Base-by-base conservation (phyloP, 306 rosid species). In the Fragaria iinumae region DNA sequence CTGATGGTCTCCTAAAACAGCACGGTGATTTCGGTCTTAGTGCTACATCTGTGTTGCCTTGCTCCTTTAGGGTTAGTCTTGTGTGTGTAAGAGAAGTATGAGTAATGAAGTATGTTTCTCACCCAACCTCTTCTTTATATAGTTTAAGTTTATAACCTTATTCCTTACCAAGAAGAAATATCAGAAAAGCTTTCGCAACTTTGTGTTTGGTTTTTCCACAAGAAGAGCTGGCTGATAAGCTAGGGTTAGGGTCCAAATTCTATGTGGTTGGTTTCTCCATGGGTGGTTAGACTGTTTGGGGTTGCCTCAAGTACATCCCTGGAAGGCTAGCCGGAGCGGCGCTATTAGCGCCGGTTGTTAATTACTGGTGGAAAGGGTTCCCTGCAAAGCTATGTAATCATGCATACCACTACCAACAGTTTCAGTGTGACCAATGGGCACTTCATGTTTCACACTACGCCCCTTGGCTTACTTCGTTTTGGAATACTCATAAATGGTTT, bases 401-500 rank as follows among this genome's bases (percentile, higher is more conserved):
- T 82, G 93, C 84, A 44, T 92, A 52, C 86, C 2, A 45, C 50
- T 12, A 65, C 50, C 81, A 53, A 68, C 66, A 74, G 44, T 75
- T 57, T 43, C 73, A 18, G 43, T 87, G 16, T 69, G 98, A 95
- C 80, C 97, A 83, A 67, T 95, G 95, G 97, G 79, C 89, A 8
- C 13, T 86, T 63, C 87, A 96, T 67, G 92, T 95, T 27, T 82
- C 89, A 32, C 97, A 92, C 88, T 82, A 92, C 75, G n/a, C 66
- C 3, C 97, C 98, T 2, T 90, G 96, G 97, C 93, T 95, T 68
- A 90, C 96, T 34, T 86, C 90, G 76, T 95, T 96, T 94, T 92
- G 98, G 98, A 88, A 90, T 79, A 90, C 97, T 57, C 96, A 95
- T 75, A 87, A 66, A 79, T 92, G 92, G 96, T 92, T 95, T 81